Base-by-base conservation (phyloP, 2,329 filamentous ascomycete species). In the Clarireedia monteithiana region DNA sequence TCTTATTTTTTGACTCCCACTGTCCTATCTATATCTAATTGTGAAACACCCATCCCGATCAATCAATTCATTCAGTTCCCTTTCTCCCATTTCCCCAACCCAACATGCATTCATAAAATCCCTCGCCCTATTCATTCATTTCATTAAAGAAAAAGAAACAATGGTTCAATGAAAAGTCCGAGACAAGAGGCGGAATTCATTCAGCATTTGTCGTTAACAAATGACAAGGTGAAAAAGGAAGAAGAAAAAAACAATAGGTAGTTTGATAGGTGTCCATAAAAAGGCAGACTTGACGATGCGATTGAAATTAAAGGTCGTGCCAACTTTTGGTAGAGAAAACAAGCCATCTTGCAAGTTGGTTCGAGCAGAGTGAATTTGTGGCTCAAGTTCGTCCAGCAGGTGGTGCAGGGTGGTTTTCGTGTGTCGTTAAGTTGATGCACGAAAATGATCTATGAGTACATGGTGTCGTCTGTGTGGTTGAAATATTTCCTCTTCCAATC, bases 381-480 rank as follows among this genome's bases (percentile, higher is more conserved):
- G 24, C 46, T 55, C 52, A 45, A 49, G 30, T 36, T 26, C 42
- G 42, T 46, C 26, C 26, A 36, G 46, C 20, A 54, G 27, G 27
- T 30, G 10, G 36, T 54, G 52, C 52, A 50, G 44, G 38, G 27
- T 34, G 30, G 30, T 34, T 34, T 34, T 12, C 30, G 30, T 34
- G 5, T 34, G 46, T 44, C 52, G 52, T 55, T 36, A 36, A 55
- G 52, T 55, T 24, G 52, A 55, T 23, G 27, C 52, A 55, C 52
- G 62, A 58, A 58, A 56, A 48, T 63, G 61, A 57, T 66, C 62
- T 67, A 67, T 66, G 61, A 63, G 59, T 66, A 66, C 64, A 66
- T 53, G 55, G 30, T 34, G 30, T 34, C 42, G 20, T 48, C 20
- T 56, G 27, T 49, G 27, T 63, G 58, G 58, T 63, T 56, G 62